Evolutionary conservation across 495 filamentous ascomycete genomes (phyloP).

Genomic region (Hamigera avellanea): DNA sequence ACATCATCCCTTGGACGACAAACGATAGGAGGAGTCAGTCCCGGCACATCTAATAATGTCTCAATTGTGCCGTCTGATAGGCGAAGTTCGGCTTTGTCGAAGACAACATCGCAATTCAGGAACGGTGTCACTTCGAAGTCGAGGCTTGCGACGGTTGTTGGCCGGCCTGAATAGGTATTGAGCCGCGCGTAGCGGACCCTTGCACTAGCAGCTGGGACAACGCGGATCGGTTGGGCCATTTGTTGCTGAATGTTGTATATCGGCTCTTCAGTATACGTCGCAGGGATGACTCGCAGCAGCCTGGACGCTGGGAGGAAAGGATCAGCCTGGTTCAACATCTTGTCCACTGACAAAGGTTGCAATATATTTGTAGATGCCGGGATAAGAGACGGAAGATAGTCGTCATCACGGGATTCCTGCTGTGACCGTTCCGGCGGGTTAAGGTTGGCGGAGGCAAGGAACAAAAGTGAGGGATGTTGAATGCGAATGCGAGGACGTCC

Average conservation of each 20-base stretch:
- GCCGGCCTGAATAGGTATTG: constrained; percentile 48
- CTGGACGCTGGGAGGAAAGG: constrained; percentile 71
- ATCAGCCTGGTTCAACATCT: constrained; percentile 48
- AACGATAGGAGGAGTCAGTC: constrained; percentile 49
- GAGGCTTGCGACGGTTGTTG: constrained; percentile 67
- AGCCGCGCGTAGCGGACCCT: constrained; percentile 70
- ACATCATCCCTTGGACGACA: constrained; percentile 75
- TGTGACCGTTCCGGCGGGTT: constrained; percentile 43
- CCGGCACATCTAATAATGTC: constrained; percentile 47
- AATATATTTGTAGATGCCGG: constrained; percentile 74
- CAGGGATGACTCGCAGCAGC: constrained; percentile 65
- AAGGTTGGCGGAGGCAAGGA: constrained; percentile 60
- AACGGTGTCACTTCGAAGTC: constrained; percentile 85
- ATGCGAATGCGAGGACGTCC: constrained; percentile 67
- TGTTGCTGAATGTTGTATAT: constrained; percentile 53
- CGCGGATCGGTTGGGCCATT: constrained; percentile 51
- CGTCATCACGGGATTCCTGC: constrained; percentile 40
- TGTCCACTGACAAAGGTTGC: constrained; percentile 62
- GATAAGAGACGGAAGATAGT: constrained; percentile 65
- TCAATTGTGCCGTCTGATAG: constrained; percentile 58
- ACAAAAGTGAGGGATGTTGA: constrained; percentile 65
- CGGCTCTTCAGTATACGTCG: constrained; percentile 44
- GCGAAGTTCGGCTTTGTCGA: constrained; percentile 55
- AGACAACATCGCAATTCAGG: constrained; percentile 55
- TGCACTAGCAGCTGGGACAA: constrained; percentile 74